Evolutionary conservation across 106 monocot species (phyloP).

Genomic region (Amphibolis antarctica): DNA sequence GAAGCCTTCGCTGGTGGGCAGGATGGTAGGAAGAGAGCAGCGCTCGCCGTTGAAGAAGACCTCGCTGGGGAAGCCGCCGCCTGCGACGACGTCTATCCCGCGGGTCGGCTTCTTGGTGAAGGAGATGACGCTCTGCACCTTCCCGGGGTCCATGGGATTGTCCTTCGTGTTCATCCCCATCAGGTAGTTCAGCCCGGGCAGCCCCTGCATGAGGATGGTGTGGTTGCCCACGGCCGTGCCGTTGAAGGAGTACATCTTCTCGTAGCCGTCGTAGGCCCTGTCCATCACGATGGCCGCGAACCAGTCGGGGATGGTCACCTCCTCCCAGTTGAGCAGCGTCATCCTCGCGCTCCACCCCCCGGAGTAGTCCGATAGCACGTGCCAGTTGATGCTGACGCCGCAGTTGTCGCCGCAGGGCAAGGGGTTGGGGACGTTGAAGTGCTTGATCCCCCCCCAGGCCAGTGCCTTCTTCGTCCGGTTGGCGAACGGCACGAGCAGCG

Average conservation of each 20-base stretch:
- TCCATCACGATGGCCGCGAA: slow-evolving; percentile 19
- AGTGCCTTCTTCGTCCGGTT: slow-evolving; percentile 52
- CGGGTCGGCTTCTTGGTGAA: slow-evolving; percentile 57
- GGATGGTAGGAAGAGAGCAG: slow-evolving; percentile 42
- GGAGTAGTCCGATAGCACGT: slow-evolving; percentile 20
- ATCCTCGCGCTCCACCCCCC: slow-evolving; percentile 27
- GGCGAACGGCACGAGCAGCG: slow-evolving; percentile 53
- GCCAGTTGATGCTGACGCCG: slow-evolving; percentile 30
- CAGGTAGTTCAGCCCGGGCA: slow-evolving; percentile 46
- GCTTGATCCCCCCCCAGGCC: slow-evolving; percentile 67
- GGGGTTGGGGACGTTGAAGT: slow-evolving; percentile 14
- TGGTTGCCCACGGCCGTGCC: slow-evolving; percentile 46
- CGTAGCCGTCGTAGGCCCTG: slow-evolving; percentile 17
- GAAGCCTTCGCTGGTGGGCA: slow-evolving; percentile 1
- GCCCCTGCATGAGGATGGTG: slow-evolving; percentile 44
- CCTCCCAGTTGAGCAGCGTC: slow-evolving; percentile 24
- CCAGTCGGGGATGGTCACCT: slow-evolving; percentile 16
- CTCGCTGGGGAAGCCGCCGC: slow-evolving; percentile 67
- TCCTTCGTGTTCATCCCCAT: slow-evolving; percentile 26
- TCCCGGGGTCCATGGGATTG: slow-evolving; percentile 37
- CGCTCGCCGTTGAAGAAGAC: slow-evolving; percentile 90
- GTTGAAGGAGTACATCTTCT: slow-evolving; percentile 49
- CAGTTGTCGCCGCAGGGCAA: slow-evolving; percentile 23
- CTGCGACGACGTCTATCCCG: slow-evolving; percentile 29
- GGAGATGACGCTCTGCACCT: slow-evolving; percentile 52